A percentile compares a stretch with the other conserved stretches of the same genome.
Conservation (phyloP, 2,329 filamentous ascomycete genomes). For the Fusarium buharicum region DNA sequence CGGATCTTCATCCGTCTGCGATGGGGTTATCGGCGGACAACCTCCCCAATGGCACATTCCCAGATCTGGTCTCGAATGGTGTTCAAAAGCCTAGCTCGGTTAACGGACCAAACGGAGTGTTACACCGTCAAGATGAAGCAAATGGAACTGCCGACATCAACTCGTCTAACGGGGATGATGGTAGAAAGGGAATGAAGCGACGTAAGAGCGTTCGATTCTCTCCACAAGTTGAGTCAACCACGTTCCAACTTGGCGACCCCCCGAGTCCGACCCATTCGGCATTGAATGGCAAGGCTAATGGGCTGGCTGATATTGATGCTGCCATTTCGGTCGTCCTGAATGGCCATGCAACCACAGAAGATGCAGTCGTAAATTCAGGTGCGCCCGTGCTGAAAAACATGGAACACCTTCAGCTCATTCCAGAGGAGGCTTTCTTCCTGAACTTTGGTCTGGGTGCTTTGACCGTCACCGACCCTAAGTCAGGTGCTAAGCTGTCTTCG, state of each 20-base stretch:
- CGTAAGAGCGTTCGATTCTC: constrained; percentile 78
- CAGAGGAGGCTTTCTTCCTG: constrained; percentile 93
- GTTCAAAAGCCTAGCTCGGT: not conserved
- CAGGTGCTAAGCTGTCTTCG: constrained; percentile 59
- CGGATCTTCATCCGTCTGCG: constrained; percentile 5
- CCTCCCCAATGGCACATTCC: constrained; percentile 3
- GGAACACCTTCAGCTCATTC: constrained; percentile 91
- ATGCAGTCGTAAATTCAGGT: not conserved
- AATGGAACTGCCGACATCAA: constrained; percentile 17
- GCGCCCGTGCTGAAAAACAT: constrained; percentile 55
- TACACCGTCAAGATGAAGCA: not conserved
- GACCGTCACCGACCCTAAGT: constrained; percentile 64
- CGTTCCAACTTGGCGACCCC: constrained; percentile 64
- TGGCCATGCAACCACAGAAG: constrained; percentile 1
- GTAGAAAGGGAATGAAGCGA: constrained; percentile 50
- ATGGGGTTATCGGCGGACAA: constrained; percentile 19
- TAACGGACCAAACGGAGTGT: constrained; percentile 4
- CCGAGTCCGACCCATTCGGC: constrained; percentile 57
- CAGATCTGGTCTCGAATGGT: not conserved
- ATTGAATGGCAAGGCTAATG: constrained; percentile 26
- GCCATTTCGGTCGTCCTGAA: constrained; percentile 21
- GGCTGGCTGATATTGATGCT: constrained; percentile 16
- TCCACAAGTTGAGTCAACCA: constrained; percentile 71
- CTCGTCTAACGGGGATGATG: constrained; percentile 38
- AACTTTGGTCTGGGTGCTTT: constrained; percentile 82